Evolutionary conservation across 2,329 filamentous ascomycete genomes (phyloP), one percentile per base, ranked within the genome.

Genomic region (Aureobasidium mangrovei): DNA sequence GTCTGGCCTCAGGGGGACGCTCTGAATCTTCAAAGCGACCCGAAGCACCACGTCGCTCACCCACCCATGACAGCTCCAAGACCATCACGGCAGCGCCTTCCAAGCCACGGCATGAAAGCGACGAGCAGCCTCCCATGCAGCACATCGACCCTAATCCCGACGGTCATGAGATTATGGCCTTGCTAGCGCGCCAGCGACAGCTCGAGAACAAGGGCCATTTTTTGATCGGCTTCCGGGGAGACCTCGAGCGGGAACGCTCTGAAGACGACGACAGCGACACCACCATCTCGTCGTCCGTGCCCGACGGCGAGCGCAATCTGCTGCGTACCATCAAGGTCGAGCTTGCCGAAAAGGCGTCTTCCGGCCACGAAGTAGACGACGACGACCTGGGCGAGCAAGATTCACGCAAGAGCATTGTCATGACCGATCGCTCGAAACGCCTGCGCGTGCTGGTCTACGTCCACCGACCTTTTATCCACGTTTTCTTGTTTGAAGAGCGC

Each of bases 391-490:
- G 42, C 2, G 47, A 51, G 8, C 4, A 41, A 29, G 47, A 51
- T 12, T 51, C 47, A 2, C 28, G 47, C 18, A 38, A 32, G 38
- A 41, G 36, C 6, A 32, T 51, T 10, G 28, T 51, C 8, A 51
- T 41, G 9, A 42, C 29, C 18, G 47, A 51, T 7, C 33, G 29
- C 6, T 51, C 47, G 6, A 59, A 61, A 7, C 62, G 74, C 27
- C 67, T 90, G 40, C 80, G 84, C 0, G 83, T 88, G 1, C 78
- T 90, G 5, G 78, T 90, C 47, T 91, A 90, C 64, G 79, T 84
- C 43, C 74, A 83, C 65, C 79, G 78, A 27, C 88, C 88, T 0
- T 91, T 91, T 68, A 79, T 91, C 45, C 91, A 87, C 65, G 80
- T 84, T 1, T 84, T 93, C 57, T 72, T 93, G 3, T 91, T 91